Conservation (phyloP, 169 alveolate genomes). For the Eimeria sp. region DNA sequence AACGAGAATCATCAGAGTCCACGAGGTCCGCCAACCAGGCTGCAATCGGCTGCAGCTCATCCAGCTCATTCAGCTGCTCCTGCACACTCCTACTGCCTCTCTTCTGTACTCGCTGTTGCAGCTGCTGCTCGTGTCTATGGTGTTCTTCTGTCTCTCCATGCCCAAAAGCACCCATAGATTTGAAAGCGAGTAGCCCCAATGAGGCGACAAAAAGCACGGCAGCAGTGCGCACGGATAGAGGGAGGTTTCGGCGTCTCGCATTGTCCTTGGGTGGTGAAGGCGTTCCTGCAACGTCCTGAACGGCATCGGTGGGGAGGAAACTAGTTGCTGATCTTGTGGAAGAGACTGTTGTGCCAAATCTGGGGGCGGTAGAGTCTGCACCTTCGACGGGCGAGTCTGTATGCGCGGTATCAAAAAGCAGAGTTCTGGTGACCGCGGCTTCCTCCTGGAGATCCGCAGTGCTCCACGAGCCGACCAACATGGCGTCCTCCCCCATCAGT, state of each 20-base stretch:
- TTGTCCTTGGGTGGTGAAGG: neutral
- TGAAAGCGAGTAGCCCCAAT: neutral
- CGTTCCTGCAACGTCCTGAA: neutral
- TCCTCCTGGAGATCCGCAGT: neutral
- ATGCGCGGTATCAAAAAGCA: neutral
- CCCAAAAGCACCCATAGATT: neutral
- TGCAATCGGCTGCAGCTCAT: constrained; percentile 2
- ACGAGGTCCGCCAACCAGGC: neutral
- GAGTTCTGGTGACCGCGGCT: neutral
- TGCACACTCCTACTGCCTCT: neutral
- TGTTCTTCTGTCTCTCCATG: neutral
- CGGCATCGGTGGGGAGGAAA: neutral
- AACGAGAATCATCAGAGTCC: neutral
- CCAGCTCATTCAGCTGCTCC: neutral
- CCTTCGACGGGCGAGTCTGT: neutral
- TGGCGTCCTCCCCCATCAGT: too few relatives aligned
- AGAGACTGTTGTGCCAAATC: neutral
- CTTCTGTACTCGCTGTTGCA: neutral
- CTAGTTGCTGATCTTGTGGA: neutral
- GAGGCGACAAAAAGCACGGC: neutral
- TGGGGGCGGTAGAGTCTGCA: neutral
- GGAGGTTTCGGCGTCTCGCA: neutral
- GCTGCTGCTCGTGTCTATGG: neutral
- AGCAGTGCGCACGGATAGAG: neutral
- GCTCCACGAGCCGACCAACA: neutral